Evolutionary conservation across 106 monocot species (phyloP).

Genomic region (Apostasia ramifera): DNA sequence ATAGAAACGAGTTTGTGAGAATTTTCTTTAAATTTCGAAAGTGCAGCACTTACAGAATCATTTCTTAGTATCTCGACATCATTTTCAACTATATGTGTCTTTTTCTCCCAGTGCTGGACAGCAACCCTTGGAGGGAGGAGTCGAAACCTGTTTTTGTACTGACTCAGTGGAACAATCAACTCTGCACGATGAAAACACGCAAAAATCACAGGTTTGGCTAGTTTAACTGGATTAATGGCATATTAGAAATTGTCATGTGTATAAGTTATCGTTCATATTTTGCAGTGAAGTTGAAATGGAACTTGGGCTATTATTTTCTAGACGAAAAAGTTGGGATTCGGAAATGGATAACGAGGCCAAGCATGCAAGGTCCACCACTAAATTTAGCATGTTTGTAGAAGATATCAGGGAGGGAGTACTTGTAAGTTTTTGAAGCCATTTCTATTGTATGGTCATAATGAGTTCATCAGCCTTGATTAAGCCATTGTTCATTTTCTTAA

Average conservation of each 20-base stretch:
- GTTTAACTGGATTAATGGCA: background rate
- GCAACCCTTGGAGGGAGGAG: constrained; percentile 94
- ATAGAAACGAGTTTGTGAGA: no score
- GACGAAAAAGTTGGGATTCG: constrained; percentile 40
- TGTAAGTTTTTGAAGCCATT: constrained; percentile 39
- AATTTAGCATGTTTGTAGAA: constrained; percentile 94
- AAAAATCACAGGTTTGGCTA: constrained; percentile 62
- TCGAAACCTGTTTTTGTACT: constrained; percentile 92
- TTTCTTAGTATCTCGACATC: no score
- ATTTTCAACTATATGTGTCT: no score
- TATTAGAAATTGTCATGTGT: background rate
- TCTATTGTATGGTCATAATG: background rate
- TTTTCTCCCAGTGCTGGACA: constrained; percentile 62
- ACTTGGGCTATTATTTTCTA: constrained; percentile 75
- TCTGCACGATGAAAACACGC: constrained; percentile 99
- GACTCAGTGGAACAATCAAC: constrained; percentile 77
- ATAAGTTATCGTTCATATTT: background rate
- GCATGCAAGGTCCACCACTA: constrained; percentile 35
- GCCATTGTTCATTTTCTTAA: no score
- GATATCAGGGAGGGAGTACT: constrained; percentile 98
- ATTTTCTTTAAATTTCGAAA: no score
- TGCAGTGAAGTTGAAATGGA: constrained; percentile 96
- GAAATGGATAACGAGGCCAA: constrained; percentile 54
- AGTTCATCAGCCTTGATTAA: no score
- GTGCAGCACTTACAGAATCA: no score